Base-by-base conservation (phyloP, 176 grass and related monocot genomes). In the Chrysopogon serrulatus region DNA sequence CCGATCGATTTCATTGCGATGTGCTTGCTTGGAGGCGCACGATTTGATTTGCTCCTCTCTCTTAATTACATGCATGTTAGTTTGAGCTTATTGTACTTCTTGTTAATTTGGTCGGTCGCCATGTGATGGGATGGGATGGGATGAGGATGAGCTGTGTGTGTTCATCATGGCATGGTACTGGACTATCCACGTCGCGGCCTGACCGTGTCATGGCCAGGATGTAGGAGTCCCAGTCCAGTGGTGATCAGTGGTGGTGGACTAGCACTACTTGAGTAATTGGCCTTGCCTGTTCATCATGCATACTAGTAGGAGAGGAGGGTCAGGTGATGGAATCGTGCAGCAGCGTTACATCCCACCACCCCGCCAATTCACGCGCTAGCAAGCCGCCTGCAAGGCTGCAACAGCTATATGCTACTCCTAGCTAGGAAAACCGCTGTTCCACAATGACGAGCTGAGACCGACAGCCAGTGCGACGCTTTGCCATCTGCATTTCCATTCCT, bases 131-230 rank as follows among this genome's bases (percentile, higher is more conserved):
- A 35, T 27, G 14, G 1, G 31, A 3, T 23, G 23, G 24, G 59
- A 56, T 49, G 82, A 24, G 88, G 87, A 88, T 49, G 37, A 82
- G 87, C 79, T 92, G 93, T 92, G 87, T 60, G 34, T 19, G 47
- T 17, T 37, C 34, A 68, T n/a, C 53, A 65, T n/a, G n/a, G n/a
- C n/a, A n/a, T n/a, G n/a, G n/a, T n/a, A n/a, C n/a, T n/a, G n/a
- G n/a, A n/a, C n/a, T n/a, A n/a, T 45, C 33, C 32, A 63, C 75
- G 62, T 68, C 44, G 34, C 54, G 30, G 80, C 32, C 56, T n/a
- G n/a, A n/a, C n/a, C n/a, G n/a, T n/a, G n/a, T n/a, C n/a, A n/a
- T n/a, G n/a, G n/a, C n/a, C n/a, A n/a, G n/a, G n/a, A n/a, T n/a
- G n/a, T n/a, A n/a, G n/a, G n/a, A n/a, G n/a, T n/a, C n/a, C n/a